These are phyloP conservation scores for Pleurotus tuber-regium DNA, from an alignment of 768 basidiomycete genomes.

Conservation along the genomic window DNA sequence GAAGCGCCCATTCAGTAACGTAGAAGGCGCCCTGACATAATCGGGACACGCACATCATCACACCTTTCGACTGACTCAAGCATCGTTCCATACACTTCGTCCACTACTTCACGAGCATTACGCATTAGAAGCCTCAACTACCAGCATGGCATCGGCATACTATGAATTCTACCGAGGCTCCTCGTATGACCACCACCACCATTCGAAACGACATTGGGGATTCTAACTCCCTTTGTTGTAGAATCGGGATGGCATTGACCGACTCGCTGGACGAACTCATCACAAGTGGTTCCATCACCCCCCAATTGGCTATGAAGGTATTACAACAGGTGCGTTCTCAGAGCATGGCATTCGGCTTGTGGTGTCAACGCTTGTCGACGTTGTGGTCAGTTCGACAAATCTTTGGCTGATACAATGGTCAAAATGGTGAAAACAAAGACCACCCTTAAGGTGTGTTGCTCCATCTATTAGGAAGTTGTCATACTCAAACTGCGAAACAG, in stretches of 20 bases:
- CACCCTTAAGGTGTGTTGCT: constrained; percentile 70
- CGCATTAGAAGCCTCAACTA: background rate
- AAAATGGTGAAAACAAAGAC: constrained; percentile 96
- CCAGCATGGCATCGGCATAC: constrained; percentile 74
- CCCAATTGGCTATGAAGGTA: constrained; percentile 99
- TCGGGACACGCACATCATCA: no score
- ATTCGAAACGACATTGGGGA: background rate
- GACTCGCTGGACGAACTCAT: constrained; percentile 99
- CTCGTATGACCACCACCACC: constrained; percentile 57
- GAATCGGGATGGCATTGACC: constrained; percentile 95
- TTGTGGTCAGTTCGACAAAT: constrained; percentile 84
- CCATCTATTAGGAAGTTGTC: background rate
- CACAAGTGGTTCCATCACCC: constrained; percentile 93
- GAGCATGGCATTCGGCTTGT: constrained; percentile 1
- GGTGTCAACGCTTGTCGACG: background rate
- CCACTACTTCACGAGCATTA: background rate
- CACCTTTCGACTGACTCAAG: no score
- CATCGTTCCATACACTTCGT: no score
- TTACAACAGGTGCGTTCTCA: constrained; percentile 75
- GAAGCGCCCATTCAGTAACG: constrained; percentile 10
- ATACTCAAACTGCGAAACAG: constrained; percentile 31
- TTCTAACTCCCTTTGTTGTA: constrained; percentile 28
- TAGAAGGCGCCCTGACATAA: no score
- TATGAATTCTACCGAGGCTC: constrained; percentile 93
- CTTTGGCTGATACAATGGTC: constrained; percentile 87